Evolutionary conservation across 192 early-diverging fungal genomes (phyloP).

Genomic region (Umbelopsis vinacea): DNA sequence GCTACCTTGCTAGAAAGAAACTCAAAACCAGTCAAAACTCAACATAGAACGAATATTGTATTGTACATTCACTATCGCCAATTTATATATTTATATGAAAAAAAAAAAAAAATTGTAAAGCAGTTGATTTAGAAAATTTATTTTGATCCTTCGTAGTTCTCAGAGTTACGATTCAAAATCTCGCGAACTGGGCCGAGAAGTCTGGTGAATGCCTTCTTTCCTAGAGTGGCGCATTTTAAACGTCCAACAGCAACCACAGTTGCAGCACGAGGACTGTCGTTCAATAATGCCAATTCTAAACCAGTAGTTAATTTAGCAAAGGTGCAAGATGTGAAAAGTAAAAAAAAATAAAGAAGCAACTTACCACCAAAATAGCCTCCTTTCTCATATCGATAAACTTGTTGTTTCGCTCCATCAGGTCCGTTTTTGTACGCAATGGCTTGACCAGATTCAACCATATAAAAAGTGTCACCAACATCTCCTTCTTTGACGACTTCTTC

Average conservation of each 20-base stretch:
- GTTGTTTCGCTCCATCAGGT: slow-evolving; percentile 77
- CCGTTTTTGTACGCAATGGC: slow-evolving; percentile 82
- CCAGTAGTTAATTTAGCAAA: not conserved
- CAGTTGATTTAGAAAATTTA: too few relatives aligned
- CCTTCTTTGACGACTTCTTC: slow-evolving; percentile 91
- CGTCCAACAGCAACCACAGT: slow-evolving; percentile 86
- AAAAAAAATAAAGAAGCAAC: not conserved
- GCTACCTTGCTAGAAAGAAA: slow-evolving; percentile 58
- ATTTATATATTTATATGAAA: slow-evolving; percentile 1
- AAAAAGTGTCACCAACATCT: slow-evolving; percentile 93
- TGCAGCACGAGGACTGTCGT: slow-evolving; percentile 90
- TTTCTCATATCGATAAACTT: slow-evolving; percentile 73
- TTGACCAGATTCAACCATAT: slow-evolving; percentile 94
- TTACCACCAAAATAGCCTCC: slow-evolving; percentile 97
- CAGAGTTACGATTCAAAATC: slow-evolving; percentile 94
- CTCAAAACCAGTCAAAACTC: slow-evolving; percentile 28
- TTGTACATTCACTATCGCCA: not conserved
- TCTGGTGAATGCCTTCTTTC: slow-evolving; percentile 95
- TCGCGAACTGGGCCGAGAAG: slow-evolving; percentile 95
- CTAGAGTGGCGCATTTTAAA: slow-evolving; percentile 94
- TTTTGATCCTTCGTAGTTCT: slow-evolving; percentile 68
- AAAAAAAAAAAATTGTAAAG: slow-evolving; percentile 5
- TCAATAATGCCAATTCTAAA: slow-evolving; percentile 88
- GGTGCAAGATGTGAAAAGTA: not conserved
- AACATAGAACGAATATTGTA: not conserved